Percentiles rank a stretch among this genome's conserved stretches.
Conservation (phyloP, 495 filamentous ascomycete species). For the Astrothelium macrocarpum region DNA sequence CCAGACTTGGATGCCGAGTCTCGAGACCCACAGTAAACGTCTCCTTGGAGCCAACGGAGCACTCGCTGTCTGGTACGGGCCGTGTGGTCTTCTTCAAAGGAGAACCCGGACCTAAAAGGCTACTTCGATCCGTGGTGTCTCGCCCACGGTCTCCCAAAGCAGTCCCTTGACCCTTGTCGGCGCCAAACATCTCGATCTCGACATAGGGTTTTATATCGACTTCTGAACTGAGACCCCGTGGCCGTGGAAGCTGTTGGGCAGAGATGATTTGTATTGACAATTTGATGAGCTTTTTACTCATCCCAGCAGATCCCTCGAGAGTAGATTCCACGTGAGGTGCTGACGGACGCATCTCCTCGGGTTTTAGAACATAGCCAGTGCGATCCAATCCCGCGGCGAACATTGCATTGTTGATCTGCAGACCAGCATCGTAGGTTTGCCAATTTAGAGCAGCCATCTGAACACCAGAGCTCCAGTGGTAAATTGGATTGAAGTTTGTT, state of each 20-base stretch:
- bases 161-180: conserved; percentile 66
- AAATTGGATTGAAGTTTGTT: conserved; percentile 83
- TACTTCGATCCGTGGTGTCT: conserved; percentile 59
- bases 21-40: conserved; percentile 66
- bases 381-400: conserved; percentile 75
- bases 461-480: conserved; percentile 88
- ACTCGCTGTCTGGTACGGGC: conserved; percentile 77
- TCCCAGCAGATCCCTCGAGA: conserved; percentile 39
- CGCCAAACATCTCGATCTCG: conserved; percentile 87
- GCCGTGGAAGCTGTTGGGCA: conserved; percentile 85
- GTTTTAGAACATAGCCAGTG: conserved; percentile 89
- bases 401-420: conserved; percentile 49
- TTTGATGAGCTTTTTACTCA: conserved; percentile 63
- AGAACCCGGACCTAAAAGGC: conserved; percentile 60
- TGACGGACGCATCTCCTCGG: conserved; percentile 63
- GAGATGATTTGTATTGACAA: conserved; percentile 87
- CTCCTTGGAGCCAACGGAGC: conserved; percentile 77
- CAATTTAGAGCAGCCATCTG: conserved; percentile 51
- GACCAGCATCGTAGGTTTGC: conserved; percentile 45
- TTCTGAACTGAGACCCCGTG: conserved; percentile 55
- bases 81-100: conserved; percentile 70
- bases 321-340: conserved; percentile 24
- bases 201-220: conserved; percentile 83
- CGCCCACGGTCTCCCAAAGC: conserved; percentile 56
- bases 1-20: conserved; percentile 83